These are phyloP conservation scores for Elsinoe necatrix DNA, from an alignment of 2,329 filamentous ascomycete species.

Conservation along the genomic window DNA sequence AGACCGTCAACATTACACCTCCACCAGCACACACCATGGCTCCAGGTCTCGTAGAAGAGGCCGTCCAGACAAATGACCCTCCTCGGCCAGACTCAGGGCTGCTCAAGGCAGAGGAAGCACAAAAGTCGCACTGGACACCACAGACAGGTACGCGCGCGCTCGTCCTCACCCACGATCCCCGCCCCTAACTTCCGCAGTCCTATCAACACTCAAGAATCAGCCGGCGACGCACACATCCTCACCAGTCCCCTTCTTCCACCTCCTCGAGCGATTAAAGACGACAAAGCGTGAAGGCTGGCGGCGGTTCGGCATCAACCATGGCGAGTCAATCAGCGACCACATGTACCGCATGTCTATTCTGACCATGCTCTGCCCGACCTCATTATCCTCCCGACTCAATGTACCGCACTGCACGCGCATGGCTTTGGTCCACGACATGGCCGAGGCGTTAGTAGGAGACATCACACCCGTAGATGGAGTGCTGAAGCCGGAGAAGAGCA, in stretches of 20 bases:
- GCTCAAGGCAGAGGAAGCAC: conserved; percentile 22
- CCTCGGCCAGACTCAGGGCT: conserved; percentile 31
- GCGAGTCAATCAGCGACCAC: conserved; percentile 93
- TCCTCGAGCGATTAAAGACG: conserved; percentile 89
- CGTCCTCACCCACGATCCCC: not conserved
- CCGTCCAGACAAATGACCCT: conserved; percentile 35
- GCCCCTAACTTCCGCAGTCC: conserved; percentile 40
- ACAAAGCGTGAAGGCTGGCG: conserved; percentile 95
- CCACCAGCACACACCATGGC: conserved; percentile 20
- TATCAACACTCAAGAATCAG: conserved; percentile 53
- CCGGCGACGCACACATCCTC: conserved; percentile 56
- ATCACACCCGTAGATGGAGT: conserved; percentile 90
- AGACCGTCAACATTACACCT: not conserved
- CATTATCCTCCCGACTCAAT: conserved; percentile 64
- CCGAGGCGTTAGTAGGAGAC: conserved; percentile 87
- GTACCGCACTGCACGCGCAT: conserved; percentile 82
- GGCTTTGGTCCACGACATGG: conserved; percentile 97
- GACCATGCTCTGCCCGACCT: conserved; percentile 77
- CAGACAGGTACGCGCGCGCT: conserved; percentile 36
- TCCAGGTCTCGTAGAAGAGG: conserved; percentile 26
- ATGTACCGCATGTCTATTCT: conserved; percentile 99
- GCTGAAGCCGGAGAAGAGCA: conserved; percentile 76
- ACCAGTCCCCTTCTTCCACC: conserved; percentile 86
- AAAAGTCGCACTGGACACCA: conserved; percentile 35
- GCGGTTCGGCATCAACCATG: conserved; percentile 65